Evolutionary conservation across 257 asterid genomes (phyloP), one percentile per base, ranked within the genome.

Genomic region (Petunia axillaris): DNA sequence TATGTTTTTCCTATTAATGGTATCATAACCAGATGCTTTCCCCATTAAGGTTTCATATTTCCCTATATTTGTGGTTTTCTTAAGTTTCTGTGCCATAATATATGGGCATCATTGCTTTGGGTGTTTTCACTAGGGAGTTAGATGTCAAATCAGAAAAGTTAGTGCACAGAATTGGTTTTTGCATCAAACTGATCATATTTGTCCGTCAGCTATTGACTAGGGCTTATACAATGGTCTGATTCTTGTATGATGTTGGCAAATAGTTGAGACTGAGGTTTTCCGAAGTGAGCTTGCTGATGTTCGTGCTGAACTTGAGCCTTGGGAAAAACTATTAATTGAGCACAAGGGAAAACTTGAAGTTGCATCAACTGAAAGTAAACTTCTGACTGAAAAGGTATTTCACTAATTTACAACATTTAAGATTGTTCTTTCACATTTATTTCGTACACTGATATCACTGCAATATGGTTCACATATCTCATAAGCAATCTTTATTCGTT

Each of bases 271-370:
- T 3, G 98, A 96, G 89, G 87, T 83, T 75, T 91, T 92, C 81
- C 89, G 94, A 59, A 67, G 76, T 74, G 96, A 96, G 89, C 97
- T 96, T 85, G 90, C 96, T 83, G 91, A 71, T 68, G 95, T 94
- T 80, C 98, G 99, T 75, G 77, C 91, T 46, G 90, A 94, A 87
- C 88, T 96, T 78, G 95, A 92, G 88, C 99, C 99, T 13, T 96
- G 99, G 99, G 99, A 96, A 84, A 92, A 89, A 76, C 88, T 92
- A 84, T 82, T 96, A 89, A 92, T 94, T 83, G 97, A 92, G 83
- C 95, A 92, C 67, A 89, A 87, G 77, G 98, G 97, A 85, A 91
- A 90, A 83, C 92, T 91, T 84, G 98, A 96, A 75, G 97, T 96
- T 82, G 97, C 97, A 82, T 86, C 93, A 41, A 84, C 93, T 13